phyloP scores from a whole-genome alignment of 108 stramenopile species.

The Seminavis robusta region DNA sequence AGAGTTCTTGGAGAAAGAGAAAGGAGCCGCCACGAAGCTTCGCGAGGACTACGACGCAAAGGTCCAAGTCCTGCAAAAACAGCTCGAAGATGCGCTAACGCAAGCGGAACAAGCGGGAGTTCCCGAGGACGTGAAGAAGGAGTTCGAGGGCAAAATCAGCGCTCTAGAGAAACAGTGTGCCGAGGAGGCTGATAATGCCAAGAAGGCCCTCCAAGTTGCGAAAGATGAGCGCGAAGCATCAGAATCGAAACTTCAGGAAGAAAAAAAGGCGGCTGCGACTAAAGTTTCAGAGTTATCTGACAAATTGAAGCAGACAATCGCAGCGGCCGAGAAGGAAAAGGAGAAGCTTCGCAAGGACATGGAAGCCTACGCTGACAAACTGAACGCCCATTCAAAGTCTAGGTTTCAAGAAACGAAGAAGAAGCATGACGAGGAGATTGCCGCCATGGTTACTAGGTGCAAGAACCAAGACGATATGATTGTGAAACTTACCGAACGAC shows the following conservation, averaged over 20 bases:
- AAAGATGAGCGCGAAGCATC: conserved; percentile 27
- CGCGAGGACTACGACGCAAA: background rate
- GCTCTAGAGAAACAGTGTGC: background rate
- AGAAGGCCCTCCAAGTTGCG: too few relatives aligned
- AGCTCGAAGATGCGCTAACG: background rate
- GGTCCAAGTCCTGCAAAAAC: too few relatives aligned
- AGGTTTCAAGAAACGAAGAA: conserved; percentile 40
- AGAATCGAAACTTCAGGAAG: conserved; percentile 26
- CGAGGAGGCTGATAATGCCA: conserved; percentile 4
- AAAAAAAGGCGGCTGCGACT: conserved; percentile 12
- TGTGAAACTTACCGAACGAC: conserved; percentile 27
- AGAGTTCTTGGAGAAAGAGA: conserved; percentile 3
- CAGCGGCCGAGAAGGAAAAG: conserved; percentile 39
- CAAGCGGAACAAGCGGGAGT: background rate
- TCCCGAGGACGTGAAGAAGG: background rate
- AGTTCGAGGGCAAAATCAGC: background rate
- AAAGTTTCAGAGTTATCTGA: conserved; percentile 17
- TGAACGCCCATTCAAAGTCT: conserved; percentile 54
- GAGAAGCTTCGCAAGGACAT: conserved; percentile 57
- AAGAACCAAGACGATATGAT: conserved; percentile 36
- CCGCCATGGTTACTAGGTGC: conserved; percentile 14
- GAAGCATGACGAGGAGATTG: conserved; percentile 11
- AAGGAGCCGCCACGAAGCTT: background rate
- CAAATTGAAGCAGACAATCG: conserved; percentile 18
- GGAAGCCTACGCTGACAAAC: conserved; percentile 71